Evolutionary conservation across 331 rosid genomes (phyloP).

Genomic region (Pyrus hybrid): DNA sequence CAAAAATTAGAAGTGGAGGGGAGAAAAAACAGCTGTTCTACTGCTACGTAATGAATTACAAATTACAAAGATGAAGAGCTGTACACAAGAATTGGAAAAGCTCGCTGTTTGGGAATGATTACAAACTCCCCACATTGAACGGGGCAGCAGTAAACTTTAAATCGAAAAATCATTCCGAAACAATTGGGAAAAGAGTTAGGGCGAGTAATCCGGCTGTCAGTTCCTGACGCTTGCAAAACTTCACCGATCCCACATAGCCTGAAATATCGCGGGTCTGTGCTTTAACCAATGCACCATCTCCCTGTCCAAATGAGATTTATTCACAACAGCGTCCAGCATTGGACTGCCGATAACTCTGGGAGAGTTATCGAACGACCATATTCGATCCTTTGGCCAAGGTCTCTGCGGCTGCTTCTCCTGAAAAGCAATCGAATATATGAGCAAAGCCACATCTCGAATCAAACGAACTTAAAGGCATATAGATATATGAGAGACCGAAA

Average conservation of each 20-base stretch:
- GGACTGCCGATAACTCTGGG: constrained; percentile 85
- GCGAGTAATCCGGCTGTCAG: not conserved
- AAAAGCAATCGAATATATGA: not conserved
- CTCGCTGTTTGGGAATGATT: constrained; percentile 46
- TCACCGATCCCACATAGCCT: constrained; percentile 80
- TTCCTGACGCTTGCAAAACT: constrained; percentile 6
- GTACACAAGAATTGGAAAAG: constrained; percentile 78
- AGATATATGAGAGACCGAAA: not conserved
- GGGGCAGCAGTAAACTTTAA: constrained; percentile 42
- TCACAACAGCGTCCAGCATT: constrained; percentile 70
- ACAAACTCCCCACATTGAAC: constrained; percentile 50
- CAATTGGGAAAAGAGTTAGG: not conserved
- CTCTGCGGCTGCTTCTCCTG: constrained; percentile 94
- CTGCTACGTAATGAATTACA: constrained; percentile 53
- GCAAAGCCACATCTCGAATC: not conserved
- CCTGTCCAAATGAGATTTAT: constrained; percentile 54
- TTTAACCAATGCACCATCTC: constrained; percentile 96
- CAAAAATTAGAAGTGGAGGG: constrained; percentile 24
- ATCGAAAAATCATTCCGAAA: constrained; percentile 33
- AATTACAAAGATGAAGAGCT: constrained; percentile 46
- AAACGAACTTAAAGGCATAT: not conserved
- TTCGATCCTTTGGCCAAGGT: constrained; percentile 90
- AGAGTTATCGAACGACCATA: constrained; percentile 75
- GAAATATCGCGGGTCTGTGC: constrained; percentile 71
- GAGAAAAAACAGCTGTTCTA: constrained; percentile 31